Percentiles rank a stretch among this genome's conserved stretches.
Evolutionary conservation across 2,329 filamentous ascomycete genomes (phyloP).

Genomic region (Tetracladium maxilliforme): DNA sequence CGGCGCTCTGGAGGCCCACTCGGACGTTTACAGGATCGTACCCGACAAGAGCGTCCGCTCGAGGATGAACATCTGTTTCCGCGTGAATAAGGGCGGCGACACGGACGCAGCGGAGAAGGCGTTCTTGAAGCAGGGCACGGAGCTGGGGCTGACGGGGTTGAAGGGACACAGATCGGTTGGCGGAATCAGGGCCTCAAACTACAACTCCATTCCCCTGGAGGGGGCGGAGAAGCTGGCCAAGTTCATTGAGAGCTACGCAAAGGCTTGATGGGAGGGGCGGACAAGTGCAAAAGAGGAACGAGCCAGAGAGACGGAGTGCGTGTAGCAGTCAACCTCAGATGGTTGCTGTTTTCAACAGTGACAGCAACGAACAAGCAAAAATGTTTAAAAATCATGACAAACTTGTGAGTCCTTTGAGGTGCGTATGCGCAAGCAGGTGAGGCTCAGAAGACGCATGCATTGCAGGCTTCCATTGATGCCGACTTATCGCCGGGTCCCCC

Average conservation of each 20-base stretch:
- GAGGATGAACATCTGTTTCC: constrained; percentile 92
- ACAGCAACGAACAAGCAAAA: too few species aligned
- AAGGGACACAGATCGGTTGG: constrained; percentile 84
- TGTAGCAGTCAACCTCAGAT: too few species aligned
- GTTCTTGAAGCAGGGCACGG: constrained; percentile 62
- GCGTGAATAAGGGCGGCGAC: constrained; percentile 42
- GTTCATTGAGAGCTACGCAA: constrained; percentile 43
- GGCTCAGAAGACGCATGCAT: too few species aligned
- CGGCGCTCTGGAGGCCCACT: constrained; percentile 55
- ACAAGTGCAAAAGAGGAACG: too few species aligned
- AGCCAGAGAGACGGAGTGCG: too few species aligned
- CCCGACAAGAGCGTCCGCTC: constrained; percentile 64
- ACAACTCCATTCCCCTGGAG: constrained; percentile 65
- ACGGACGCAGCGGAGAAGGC: constrained; percentile 59
- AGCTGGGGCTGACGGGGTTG: constrained; percentile 57
- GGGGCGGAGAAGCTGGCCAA: constrained; percentile 52
- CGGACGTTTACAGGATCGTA: constrained; percentile 61
- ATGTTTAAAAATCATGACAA: too few species aligned
- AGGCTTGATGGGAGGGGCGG: too few species aligned
- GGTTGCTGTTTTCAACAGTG: too few species aligned
- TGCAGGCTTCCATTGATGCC: too few species aligned
- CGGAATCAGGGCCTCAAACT: constrained; percentile 76
- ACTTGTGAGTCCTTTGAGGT: too few species aligned
- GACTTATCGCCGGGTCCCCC: too few species aligned
- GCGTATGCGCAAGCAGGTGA: too few species aligned